A percentile compares a stretch with the other conserved stretches of the same genome.
phyloP scores from a whole-genome alignment of 257 asterid genomes.

The Solanum sitiens region DNA sequence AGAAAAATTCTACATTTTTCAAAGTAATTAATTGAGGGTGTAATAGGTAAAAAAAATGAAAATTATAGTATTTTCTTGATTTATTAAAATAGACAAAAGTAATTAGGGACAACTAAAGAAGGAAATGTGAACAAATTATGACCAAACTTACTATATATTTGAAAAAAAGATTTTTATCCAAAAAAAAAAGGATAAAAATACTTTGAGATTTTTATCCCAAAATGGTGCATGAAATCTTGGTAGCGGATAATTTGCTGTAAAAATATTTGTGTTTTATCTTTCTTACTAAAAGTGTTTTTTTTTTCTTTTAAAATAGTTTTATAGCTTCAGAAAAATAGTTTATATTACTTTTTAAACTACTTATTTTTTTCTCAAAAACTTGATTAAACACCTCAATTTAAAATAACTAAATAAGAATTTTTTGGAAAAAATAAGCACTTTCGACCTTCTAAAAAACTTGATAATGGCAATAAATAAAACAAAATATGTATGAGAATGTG shows the following conservation, averaged over 20 bases:
- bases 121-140: neutral
- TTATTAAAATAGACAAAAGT: no score
- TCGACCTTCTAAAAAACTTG: neutral
- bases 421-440: neutral
- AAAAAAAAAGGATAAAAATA: neutral
- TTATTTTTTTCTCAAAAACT: neutral
- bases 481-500: neutral
- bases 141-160: neutral
- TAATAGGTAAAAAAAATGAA: no score
- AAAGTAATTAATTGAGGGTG: no score
- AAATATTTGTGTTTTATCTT: neutral
- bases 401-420: neutral
- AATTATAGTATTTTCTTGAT: no score
- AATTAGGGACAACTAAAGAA: no score
- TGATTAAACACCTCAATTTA: neutral
- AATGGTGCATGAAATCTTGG: neutral
- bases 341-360: neutral
- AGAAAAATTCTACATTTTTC: no score
- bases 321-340: neutral
- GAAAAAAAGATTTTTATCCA: neutral
- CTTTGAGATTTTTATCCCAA: neutral
- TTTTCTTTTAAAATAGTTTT: neutral
- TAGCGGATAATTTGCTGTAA: neutral
- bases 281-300: neutral
- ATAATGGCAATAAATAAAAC: neutral